Conservation (phyloP, 306 rosid species). For the Cotoneaster glaucophyllus region DNA sequence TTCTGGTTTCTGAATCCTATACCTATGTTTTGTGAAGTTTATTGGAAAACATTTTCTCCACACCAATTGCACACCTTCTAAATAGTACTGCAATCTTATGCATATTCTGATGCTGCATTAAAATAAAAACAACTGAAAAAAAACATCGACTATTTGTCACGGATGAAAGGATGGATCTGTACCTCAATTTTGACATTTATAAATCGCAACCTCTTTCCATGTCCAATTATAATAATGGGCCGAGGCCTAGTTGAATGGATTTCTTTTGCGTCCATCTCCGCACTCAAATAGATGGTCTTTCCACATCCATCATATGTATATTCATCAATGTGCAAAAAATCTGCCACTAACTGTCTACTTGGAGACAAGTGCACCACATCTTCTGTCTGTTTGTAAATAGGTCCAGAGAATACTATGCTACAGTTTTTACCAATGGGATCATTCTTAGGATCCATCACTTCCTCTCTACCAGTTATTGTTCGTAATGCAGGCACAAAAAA, state of each 20-base stretch:
- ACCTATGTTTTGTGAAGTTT: neutral
- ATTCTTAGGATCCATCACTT: conserved; percentile 73
- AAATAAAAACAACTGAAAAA: neutral
- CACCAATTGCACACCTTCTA: neutral
- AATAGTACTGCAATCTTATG: neutral
- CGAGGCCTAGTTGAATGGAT: conserved; percentile 39
- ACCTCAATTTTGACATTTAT: conserved; percentile 91
- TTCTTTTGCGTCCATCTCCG: conserved; percentile 61
- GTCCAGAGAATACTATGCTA: conserved; percentile 56
- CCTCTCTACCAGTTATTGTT: conserved; percentile 89
- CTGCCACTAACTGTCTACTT: conserved; percentile 72
- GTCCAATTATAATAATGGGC: conserved; percentile 82
- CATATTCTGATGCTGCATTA: neutral
- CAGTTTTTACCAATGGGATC: conserved; percentile 66
- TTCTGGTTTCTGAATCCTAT: neutral
- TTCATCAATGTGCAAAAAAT: conserved; percentile 64
- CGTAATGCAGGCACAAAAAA: conserved; percentile 92
- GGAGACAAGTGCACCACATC: conserved; percentile 81
- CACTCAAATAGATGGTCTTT: conserved; percentile 57
- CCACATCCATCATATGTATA: conserved; percentile 94
- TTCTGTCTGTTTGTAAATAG: conserved; percentile 66
- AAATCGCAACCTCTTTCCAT: conserved; percentile 81
- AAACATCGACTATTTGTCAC: neutral
- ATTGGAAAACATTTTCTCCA: neutral
- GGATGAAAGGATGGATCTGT: conserved; percentile 18